phyloP scores from a whole-genome alignment of 2,329 filamentous ascomycete genomes.

The Endocalyx cinctus region DNA sequence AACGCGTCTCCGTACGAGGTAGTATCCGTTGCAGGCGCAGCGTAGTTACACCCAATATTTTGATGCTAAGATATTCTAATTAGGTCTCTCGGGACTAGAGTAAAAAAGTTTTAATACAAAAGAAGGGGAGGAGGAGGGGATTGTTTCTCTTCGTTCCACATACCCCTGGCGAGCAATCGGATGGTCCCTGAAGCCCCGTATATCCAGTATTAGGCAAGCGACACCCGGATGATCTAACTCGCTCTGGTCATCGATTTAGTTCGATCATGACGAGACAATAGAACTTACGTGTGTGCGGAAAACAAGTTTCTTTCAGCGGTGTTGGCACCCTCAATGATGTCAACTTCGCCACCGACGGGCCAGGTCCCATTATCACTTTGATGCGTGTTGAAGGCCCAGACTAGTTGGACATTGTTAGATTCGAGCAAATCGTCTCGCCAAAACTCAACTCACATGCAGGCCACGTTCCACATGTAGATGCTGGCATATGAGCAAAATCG shows the following conservation, averaged over 20 bases:
- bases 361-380: constrained; percentile 45
- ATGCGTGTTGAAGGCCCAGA: constrained; percentile 45
- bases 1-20: constrained; percentile 58
- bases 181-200: constrained; percentile 15
- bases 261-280: too few relatives aligned
- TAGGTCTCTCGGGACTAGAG: constrained; percentile 2
- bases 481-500: constrained; percentile 71
- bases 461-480: constrained; percentile 66
- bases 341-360: constrained; percentile 61
- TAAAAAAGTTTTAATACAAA: neutral
- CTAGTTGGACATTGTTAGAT: constrained; percentile 27
- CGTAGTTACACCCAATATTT: constrained; percentile 44
- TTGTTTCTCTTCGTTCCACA: too few relatives aligned
- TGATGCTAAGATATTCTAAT: constrained; percentile 29
- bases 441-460: constrained; percentile 53
- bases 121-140: too few relatives aligned
- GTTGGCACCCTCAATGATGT: constrained; percentile 69
- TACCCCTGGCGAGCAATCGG: constrained; percentile 23
- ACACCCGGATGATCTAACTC: constrained; percentile 19
- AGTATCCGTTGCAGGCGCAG: constrained; percentile 35
- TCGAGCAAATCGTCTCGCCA: neutral
- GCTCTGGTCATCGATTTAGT: too few relatives aligned
- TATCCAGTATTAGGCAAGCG: constrained; percentile 17
- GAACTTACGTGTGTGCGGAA: constrained; percentile 53
- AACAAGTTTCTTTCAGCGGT: constrained; percentile 54